Conservation (phyloP, 2,329 filamentous ascomycete genomes). For the Talaromyces funiculosus region DNA sequence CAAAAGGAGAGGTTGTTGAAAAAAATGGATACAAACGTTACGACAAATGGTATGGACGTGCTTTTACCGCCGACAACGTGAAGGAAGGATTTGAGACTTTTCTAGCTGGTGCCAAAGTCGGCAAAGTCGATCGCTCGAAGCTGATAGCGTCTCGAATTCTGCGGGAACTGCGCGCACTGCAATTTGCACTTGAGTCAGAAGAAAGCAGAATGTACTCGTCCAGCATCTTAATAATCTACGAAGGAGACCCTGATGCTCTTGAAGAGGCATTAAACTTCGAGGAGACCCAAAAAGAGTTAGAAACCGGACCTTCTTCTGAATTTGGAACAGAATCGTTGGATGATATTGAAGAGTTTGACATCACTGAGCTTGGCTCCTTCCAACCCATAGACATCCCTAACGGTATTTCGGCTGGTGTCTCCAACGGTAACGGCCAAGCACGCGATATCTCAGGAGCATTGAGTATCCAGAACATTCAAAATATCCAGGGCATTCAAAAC, state of each 20-base stretch:
- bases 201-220: constrained; percentile 65
- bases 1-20: constrained; percentile 38
- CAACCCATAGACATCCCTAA: constrained; percentile 12
- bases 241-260: constrained; percentile 56
- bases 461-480: neutral
- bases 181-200: constrained; percentile 47
- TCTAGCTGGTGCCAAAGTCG: constrained; percentile 43
- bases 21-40: constrained; percentile 54
- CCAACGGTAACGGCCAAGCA: neutral
- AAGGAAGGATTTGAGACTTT: constrained; percentile 55
- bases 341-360: constrained; percentile 19
- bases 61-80: constrained; percentile 52
- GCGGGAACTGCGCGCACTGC: constrained; percentile 39
- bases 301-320: constrained; percentile 16
- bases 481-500: constrained; percentile 15
- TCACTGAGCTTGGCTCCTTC: constrained; percentile 6
- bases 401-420: constrained; percentile 9
- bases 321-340: constrained; percentile 26
- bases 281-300: constrained; percentile 34
- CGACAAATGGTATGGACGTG: constrained; percentile 61
- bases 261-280: constrained; percentile 44
- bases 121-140: constrained; percentile 38
- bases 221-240: constrained; percentile 61
- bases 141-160: constrained; percentile 39
- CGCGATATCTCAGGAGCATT: neutral